Conservation (phyloP, 345 rosid species). For the Odontarrhena argentea region DNA sequence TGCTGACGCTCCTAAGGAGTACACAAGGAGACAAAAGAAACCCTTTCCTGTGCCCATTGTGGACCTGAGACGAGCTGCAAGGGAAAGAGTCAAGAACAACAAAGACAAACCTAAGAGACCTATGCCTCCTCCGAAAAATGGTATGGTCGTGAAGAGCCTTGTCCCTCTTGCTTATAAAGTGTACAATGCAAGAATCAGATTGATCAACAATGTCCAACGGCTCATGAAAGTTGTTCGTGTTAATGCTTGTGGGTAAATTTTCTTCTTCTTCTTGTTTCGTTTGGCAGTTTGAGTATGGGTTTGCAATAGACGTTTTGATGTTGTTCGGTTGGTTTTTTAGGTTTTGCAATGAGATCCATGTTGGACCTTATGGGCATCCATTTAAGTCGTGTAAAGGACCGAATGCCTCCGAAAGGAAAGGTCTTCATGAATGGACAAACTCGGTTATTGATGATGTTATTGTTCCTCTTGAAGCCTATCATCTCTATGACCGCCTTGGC, state of each 20-base stretch:
- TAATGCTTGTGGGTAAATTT: slow-evolving; percentile 83
- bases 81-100: slow-evolving; percentile 80
- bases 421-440: slow-evolving; percentile 79
- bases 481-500: slow-evolving; percentile 77
- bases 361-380: slow-evolving; percentile 86
- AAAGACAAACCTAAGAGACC: slow-evolving; percentile 65
- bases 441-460: slow-evolving; percentile 71
- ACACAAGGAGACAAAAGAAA: slow-evolving; percentile 80
- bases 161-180: slow-evolving; percentile 74
- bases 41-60: slow-evolving; percentile 82
- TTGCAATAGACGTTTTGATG: background rate
- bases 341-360: slow-evolving; percentile 88
- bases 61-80: slow-evolving; percentile 88
- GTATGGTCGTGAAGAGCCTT: slow-evolving; percentile 70
- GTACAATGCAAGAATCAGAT: slow-evolving; percentile 63
- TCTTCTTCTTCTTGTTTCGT: slow-evolving; percentile 26
- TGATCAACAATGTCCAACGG: slow-evolving; percentile 79
- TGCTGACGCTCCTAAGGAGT: slow-evolving; percentile 73
- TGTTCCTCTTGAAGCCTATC: slow-evolving; percentile 72
- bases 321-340: slow-evolving; percentile 38
- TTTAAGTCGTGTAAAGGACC: slow-evolving; percentile 93
- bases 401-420: slow-evolving; percentile 62
- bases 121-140: slow-evolving; percentile 71
- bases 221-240: slow-evolving; percentile 82
- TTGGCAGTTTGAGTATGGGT: slow-evolving; percentile 14